Evolutionary conservation across 139 green algal genomes (phyloP).

Genomic region (Chlorella sorokiniana): DNA sequence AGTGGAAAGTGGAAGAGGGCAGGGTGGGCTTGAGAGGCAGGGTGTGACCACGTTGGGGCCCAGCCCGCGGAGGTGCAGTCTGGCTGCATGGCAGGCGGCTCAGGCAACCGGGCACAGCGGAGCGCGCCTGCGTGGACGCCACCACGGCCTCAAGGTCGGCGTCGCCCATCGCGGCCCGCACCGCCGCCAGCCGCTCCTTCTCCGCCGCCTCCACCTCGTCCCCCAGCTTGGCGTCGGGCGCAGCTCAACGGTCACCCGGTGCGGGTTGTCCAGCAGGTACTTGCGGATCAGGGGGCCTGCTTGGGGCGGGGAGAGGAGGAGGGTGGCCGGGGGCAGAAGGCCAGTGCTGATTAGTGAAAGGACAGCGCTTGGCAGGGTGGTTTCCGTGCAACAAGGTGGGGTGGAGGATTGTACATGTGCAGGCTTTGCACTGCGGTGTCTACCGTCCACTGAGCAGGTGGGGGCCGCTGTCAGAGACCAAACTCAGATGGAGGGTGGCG

Average conservation of each 20-base stretch:
- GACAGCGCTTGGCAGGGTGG: too few species aligned
- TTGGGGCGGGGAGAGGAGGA: neutral
- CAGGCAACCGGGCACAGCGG: too few species aligned
- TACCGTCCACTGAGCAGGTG: too few species aligned
- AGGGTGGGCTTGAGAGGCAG: neutral
- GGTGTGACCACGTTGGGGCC: neutral
- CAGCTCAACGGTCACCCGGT: conserved; percentile 88
- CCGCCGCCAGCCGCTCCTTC: conserved; percentile 54
- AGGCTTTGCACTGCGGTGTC: too few species aligned
- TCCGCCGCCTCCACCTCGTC: conserved; percentile 78
- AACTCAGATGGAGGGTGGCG: too few species aligned
- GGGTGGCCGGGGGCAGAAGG: neutral
- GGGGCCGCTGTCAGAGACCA: too few species aligned
- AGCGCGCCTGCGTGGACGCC: conserved; percentile 5
- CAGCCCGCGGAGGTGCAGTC: too few species aligned
- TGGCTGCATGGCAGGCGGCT: too few species aligned
- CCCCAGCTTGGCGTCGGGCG: conserved; percentile 72
- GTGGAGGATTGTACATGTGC: too few species aligned
- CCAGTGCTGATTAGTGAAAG: too few species aligned
- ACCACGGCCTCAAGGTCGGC: conserved; percentile 58
- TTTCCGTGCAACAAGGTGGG: too few species aligned
- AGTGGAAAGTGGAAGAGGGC: neutral
- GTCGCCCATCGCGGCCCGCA: conserved; percentile 54
- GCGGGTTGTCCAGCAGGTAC: conserved; percentile 91
- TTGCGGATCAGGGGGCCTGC: conserved; percentile 80